A percentile compares a stretch with the other conserved stretches of the same genome.
phyloP scores from a whole-genome alignment of 2,329 filamentous ascomycete species.

The Pestalotiopsis fici region DNA sequence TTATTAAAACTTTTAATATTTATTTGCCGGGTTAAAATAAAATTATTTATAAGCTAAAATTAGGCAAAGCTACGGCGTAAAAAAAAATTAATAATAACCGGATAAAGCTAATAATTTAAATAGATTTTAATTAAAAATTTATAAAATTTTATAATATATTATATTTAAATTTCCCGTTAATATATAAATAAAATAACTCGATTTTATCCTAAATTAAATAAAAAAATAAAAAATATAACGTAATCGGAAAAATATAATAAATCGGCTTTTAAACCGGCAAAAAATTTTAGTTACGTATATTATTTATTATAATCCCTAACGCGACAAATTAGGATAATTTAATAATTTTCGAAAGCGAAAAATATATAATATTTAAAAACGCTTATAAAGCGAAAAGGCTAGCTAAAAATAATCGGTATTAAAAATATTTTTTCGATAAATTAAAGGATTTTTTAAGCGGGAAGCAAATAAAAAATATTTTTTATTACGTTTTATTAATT shows the following conservation, averaged over 20 bases:
- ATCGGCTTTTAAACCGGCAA: neutral
- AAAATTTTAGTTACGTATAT: neutral
- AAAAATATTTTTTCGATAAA: conserved; percentile 1
- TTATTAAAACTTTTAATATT: neutral
- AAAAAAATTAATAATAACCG: conserved; percentile 8
- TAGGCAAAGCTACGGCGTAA: neutral
- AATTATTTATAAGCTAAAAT: conserved; percentile 2
- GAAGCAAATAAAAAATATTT: neutral
- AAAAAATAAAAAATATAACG: too few relatives aligned
- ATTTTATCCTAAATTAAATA: too few relatives aligned
- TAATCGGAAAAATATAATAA: conserved; percentile 1
- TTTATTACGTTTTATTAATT: neutral
- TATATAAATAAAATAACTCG: too few relatives aligned
- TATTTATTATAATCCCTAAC: neutral
- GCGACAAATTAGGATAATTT: neutral
- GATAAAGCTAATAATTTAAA: too few relatives aligned
- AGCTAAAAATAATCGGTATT: neutral
- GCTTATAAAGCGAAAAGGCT: too few relatives aligned
- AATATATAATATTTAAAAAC: neutral
- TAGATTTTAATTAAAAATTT: too few relatives aligned
- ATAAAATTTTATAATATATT: conserved; percentile 8
- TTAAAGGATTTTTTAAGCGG: neutral
- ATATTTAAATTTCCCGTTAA: neutral
- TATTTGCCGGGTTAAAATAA: conserved; percentile 2
- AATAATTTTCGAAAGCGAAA: neutral